Evolutionary conservation across 805 yeast species (phyloP), one percentile per base, ranked within the genome.

Genomic region (Teunomyces gatunensis): DNA sequence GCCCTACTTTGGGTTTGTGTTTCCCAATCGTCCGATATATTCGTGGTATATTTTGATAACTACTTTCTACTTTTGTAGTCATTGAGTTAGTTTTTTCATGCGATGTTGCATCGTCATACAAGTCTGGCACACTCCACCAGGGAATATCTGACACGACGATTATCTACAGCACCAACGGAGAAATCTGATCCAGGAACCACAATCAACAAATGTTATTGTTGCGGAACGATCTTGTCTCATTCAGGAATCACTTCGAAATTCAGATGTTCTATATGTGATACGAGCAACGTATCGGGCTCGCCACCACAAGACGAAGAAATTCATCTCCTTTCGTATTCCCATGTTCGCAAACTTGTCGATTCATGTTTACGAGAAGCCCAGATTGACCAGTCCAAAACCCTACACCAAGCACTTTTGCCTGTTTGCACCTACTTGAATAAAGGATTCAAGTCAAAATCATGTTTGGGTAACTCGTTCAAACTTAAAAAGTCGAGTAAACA

Each of bases 251-350:
- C 65, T 7, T 33, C 47, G n/a, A 71, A 71, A 47, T 83, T 79
- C 58, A 75, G 78, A 48, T 87, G 96, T 58, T 71, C 83, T 0
- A 71, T 80, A 3, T 87, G 96, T 56, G 74, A 71, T 32, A 76
- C 84, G 5, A 80, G 81, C 1, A 67, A 69, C 28, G 51, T 68
- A 10, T 43, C 69, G 13, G 53, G 48, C 6, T 52, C 43, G 9
- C 23, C 56, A 44, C 23, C 29, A 6, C 17, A 25, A 28, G 27
- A 44, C n/a, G 28, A 44, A 33, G 47, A 17, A n/a, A 20, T 41
- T 25, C 47, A 40, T 11, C 7, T 23, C 6, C 42, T 72, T 9
- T 68, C 78, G 3, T 69, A 64, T 45, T 51, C 48, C 2, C 48
- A 61, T 13, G 61, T 78, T 27, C 67, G 66, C 39, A 48, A 50